Evolutionary conservation across 1,139 yeast species (phyloP).

Genomic region (Geotrichum reessii): DNA sequence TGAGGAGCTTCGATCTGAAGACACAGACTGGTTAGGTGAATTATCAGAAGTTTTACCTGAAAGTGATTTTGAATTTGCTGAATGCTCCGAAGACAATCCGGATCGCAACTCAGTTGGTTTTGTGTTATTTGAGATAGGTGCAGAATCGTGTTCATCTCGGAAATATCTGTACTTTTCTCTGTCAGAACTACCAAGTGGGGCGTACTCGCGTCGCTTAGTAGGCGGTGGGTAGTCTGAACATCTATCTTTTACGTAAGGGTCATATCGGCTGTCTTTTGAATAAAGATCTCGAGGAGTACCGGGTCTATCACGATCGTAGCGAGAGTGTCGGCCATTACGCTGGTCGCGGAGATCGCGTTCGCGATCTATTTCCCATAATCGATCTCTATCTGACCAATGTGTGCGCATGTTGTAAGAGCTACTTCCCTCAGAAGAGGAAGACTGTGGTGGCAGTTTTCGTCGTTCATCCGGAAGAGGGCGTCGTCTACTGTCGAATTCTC

Average conservation of each 20-base stretch:
- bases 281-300: conserved; percentile 10
- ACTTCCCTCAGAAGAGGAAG: conserved; percentile 15
- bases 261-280: conserved; percentile 6
- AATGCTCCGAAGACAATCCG: not conserved
- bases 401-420: conserved; percentile 20
- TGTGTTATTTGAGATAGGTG: not conserved
- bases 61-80: conserved; percentile 5
- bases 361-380: conserved; percentile 20
- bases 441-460: conserved; percentile 5
- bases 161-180: conserved; percentile 6
- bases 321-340: not conserved
- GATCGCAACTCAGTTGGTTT: not conserved
- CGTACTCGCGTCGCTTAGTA: conserved; percentile 8
- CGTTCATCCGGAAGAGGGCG: conserved; percentile 11
- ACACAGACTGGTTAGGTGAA: not conserved
- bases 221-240: conserved; percentile 8
- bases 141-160: not conserved
- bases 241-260: not conserved
- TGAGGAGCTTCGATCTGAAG: not conserved
- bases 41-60: not conserved
- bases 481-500: conserved; percentile 19
- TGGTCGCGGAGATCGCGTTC: conserved; percentile 11
- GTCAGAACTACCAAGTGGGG: not conserved
- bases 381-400: conserved; percentile 14
- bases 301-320: conserved; percentile 6